Conservation (phyloP, 495 filamentous ascomycete species). For the Penicillium desertorum region DNA sequence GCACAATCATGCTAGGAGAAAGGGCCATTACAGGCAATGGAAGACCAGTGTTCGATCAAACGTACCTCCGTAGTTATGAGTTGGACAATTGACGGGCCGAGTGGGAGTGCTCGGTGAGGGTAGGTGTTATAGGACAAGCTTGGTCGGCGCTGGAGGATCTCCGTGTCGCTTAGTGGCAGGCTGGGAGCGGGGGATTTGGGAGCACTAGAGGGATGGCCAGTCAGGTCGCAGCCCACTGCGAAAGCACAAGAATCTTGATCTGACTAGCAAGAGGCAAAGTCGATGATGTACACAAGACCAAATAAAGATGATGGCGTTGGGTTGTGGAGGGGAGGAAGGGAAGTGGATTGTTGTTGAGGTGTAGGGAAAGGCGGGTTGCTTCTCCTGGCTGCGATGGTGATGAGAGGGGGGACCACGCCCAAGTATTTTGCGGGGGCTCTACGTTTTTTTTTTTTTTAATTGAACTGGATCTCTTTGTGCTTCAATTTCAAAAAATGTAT, state of each 20-base stretch:
- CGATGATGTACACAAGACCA: slow-evolving; percentile 4
- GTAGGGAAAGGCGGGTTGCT: slow-evolving; percentile 31
- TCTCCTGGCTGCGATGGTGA: slow-evolving; percentile 37
- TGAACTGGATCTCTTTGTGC: neutral
- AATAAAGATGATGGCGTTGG: slow-evolving; percentile 12
- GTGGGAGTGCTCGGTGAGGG: slow-evolving; percentile 14
- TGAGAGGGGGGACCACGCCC: slow-evolving; percentile 18
- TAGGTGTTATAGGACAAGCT: slow-evolving; percentile 33
- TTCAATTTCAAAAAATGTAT: neutral
- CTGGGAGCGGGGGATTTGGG: slow-evolving; percentile 37
- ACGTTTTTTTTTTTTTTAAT: neutral
- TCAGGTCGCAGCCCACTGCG: slow-evolving; percentile 19
- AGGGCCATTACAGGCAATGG: slow-evolving; percentile 8
- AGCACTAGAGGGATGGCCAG: slow-evolving; percentile 22
- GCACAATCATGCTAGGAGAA: slow-evolving; percentile 20
- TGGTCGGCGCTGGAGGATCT: slow-evolving; percentile 40
- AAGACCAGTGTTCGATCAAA: slow-evolving; percentile 2
- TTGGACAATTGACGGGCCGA: slow-evolving; percentile 25
- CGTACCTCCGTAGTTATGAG: slow-evolving; percentile 23
- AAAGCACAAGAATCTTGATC: slow-evolving; percentile 11
- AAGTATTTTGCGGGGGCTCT: neutral
- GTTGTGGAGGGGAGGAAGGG: slow-evolving; percentile 16
- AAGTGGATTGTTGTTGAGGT: slow-evolving; percentile 28
- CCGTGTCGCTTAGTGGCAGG: slow-evolving; percentile 50
- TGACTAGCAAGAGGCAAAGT: slow-evolving; percentile 1